These are phyloP conservation scores for Penicillium sp. DNA, from an alignment of 2,329 filamentous ascomycete genomes.

Conservation along the genomic window DNA sequence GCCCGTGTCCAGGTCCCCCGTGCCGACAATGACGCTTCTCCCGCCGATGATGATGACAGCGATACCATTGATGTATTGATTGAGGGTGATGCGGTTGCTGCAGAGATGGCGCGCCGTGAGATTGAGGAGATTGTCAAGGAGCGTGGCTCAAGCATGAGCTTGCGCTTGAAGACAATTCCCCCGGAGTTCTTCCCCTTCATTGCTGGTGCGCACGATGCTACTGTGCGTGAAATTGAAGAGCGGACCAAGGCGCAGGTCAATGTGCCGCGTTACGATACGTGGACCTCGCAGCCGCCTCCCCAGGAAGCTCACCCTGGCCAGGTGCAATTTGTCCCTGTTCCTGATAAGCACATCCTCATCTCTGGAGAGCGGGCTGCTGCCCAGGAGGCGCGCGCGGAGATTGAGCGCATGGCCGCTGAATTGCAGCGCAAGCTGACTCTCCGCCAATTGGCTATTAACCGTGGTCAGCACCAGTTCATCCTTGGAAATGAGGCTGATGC, in stretches of 20 bases:
- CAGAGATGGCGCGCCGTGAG: constrained; percentile 76
- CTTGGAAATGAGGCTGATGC: constrained; percentile 78
- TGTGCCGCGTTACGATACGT: constrained; percentile 78
- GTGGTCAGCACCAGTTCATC: constrained; percentile 90
- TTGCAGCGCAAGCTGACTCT: constrained; percentile 73
- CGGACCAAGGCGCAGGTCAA: constrained; percentile 75
- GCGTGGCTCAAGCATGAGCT: constrained; percentile 75
- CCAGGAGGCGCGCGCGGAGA: constrained; percentile 72
- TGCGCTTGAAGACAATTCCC: constrained; percentile 79
- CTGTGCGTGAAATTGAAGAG: constrained; percentile 66
- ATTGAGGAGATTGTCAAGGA: constrained; percentile 87
- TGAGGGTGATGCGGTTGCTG: constrained; percentile 87
- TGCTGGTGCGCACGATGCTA: constrained; percentile 70
- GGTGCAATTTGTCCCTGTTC: constrained; percentile 68
- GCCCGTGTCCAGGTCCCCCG: constrained; percentile 88
- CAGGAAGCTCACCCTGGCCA: constrained; percentile 61
- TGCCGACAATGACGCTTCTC: constrained; percentile 62
- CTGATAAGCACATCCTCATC: constrained; percentile 77
- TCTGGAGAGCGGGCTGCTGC: constrained; percentile 82
- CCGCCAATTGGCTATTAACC: constrained; percentile 77
- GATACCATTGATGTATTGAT: constrained; percentile 80
- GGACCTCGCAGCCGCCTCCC: constrained; percentile 66
- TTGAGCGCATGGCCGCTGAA: constrained; percentile 75
- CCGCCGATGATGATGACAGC: constrained; percentile 73
- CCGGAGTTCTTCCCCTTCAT: constrained; percentile 96